Percentiles rank a stretch among this genome's conserved stretches.
Evolutionary conservation across 2,329 filamentous ascomycete genomes (phyloP).

Genomic region (Cytospora leucostoma): DNA sequence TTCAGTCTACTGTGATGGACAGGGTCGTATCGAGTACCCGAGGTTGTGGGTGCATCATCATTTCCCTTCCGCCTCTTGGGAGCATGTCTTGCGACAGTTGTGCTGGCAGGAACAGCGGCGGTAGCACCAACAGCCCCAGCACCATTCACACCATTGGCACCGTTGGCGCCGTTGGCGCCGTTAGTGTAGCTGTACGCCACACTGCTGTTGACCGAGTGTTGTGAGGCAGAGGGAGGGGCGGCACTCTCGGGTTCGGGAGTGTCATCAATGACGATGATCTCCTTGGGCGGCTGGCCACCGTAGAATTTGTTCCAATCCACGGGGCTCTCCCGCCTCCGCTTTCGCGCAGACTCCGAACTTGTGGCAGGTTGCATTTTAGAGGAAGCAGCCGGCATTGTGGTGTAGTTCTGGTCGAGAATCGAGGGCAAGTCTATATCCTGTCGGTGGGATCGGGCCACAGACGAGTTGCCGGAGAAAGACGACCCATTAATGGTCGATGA

Average conservation of each 20-base stretch:
- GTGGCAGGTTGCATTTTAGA: conserved; percentile 33
- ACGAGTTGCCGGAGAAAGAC: conserved; percentile 25
- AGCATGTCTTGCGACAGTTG: conserved; percentile 47
- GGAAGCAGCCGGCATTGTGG: conserved; percentile 41
- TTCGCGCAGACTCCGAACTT: conserved; percentile 40
- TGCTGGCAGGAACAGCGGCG: conserved; percentile 31
- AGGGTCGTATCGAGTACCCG: conserved; percentile 58
- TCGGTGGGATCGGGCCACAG: conserved; percentile 27
- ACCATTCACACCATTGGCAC: conserved; percentile 5
- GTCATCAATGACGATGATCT: conserved; percentile 83
- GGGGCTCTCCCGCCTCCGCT: conserved; percentile 61
- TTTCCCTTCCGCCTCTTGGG: conserved; percentile 76
- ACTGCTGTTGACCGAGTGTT: conserved; percentile 41
- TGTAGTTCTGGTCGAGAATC: conserved; percentile 35
- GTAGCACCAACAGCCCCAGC: neutral
- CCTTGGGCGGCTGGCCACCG: conserved; percentile 78
- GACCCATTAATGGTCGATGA: conserved; percentile 32
- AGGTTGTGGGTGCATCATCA: conserved; percentile 46
- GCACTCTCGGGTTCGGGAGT: conserved; percentile 59
- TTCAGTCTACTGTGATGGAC: conserved; percentile 71
- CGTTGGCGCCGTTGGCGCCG: conserved; percentile 36
- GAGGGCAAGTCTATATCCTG: conserved; percentile 29
- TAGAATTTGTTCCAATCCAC: conserved; percentile 77
- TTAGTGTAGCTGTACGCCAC: conserved; percentile 38
- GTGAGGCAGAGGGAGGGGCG: conserved; percentile 37